Percentiles rank a stretch among this genome's conserved stretches.
Evolutionary conservation across 495 filamentous ascomycete genomes (phyloP).

Genomic region (Trichodelitschia bisporula): DNA sequence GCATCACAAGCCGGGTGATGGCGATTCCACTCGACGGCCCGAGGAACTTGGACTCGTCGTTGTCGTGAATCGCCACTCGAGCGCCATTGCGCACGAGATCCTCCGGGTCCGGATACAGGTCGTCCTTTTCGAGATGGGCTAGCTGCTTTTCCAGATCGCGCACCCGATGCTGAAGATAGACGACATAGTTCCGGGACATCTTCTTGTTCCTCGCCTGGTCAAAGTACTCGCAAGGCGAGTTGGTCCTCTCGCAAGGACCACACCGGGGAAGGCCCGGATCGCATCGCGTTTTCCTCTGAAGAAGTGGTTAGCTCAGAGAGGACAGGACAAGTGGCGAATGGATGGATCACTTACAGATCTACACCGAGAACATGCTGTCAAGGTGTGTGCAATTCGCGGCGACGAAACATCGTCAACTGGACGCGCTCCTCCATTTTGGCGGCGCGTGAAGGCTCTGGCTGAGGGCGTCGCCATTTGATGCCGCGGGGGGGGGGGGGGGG

Average conservation of each 20-base stretch:
- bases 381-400: constrained; percentile 23
- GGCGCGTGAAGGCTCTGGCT: no score
- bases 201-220: constrained; percentile 57
- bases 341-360: constrained; percentile 37
- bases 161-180: constrained; percentile 63
- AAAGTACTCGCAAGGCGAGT: constrained; percentile 76
- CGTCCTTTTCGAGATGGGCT: constrained; percentile 29
- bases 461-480: no score
- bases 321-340: not conserved
- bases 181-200: constrained; percentile 67
- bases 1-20: constrained; percentile 82
- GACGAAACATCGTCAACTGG: constrained; percentile 20
- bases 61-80: constrained; percentile 53
- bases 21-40: constrained; percentile 84
- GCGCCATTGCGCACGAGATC: constrained; percentile 62
- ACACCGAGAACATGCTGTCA: constrained; percentile 72
- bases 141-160: constrained; percentile 56
- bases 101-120: constrained; percentile 41
- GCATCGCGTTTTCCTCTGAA: constrained; percentile 76
- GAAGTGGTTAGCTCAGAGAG: not conserved
- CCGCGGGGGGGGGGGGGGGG: no score
- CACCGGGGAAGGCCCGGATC: constrained; percentile 78
- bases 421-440: constrained; percentile 1
- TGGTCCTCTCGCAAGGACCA: constrained; percentile 75
- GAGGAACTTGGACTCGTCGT: constrained; percentile 67